These are phyloP conservation scores for Fusarium liriodendri DNA, from an alignment of 2,329 filamentous ascomycete species.

Conservation along the genomic window DNA sequence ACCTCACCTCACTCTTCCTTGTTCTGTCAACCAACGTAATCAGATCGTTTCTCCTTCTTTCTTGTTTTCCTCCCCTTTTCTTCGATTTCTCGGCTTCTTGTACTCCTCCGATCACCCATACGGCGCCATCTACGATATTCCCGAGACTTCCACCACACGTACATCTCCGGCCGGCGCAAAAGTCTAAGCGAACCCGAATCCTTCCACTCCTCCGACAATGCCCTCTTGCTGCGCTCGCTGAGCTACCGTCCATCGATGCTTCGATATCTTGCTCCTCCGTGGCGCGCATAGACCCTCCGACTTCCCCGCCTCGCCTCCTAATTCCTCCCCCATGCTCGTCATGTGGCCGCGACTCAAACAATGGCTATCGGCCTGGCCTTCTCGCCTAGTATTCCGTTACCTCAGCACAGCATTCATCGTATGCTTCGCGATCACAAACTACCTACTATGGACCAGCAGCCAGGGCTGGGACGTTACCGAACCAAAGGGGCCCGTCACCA, in stretches of 20 bases:
- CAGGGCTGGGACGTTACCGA: slow-evolving; percentile 41
- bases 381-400: slow-evolving; percentile 46
- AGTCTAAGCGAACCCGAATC: slow-evolving; percentile 7
- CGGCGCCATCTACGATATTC: slow-evolving; percentile 25
- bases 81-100: not conserved
- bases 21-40: not conserved
- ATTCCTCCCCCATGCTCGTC: slow-evolving; percentile 24
- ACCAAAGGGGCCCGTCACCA: slow-evolving; percentile 37
- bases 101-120: slow-evolving; percentile 4
- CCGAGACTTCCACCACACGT: slow-evolving; percentile 17
- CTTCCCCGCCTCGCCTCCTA: slow-evolving; percentile 18
- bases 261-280: slow-evolving; percentile 32
- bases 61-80: not conserved
- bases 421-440: slow-evolving; percentile 45
- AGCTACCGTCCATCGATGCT: slow-evolving; percentile 39
- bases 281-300: slow-evolving; percentile 39
- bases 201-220: slow-evolving; percentile 33
- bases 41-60: slow-evolving; percentile 1
- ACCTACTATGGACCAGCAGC: slow-evolving; percentile 46
- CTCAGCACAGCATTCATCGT: slow-evolving; percentile 40
- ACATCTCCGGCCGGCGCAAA: slow-evolving; percentile 14
- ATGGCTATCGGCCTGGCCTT: slow-evolving; percentile 44
- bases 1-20: slow-evolving; percentile 13
- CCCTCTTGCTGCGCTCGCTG: slow-evolving; percentile 28
- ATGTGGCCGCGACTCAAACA: slow-evolving; percentile 44